Percentiles rank a stretch among this genome's conserved stretches.
Evolutionary conservation across 441 rosid species (phyloP).

Genomic region (Breynia disticha): DNA sequence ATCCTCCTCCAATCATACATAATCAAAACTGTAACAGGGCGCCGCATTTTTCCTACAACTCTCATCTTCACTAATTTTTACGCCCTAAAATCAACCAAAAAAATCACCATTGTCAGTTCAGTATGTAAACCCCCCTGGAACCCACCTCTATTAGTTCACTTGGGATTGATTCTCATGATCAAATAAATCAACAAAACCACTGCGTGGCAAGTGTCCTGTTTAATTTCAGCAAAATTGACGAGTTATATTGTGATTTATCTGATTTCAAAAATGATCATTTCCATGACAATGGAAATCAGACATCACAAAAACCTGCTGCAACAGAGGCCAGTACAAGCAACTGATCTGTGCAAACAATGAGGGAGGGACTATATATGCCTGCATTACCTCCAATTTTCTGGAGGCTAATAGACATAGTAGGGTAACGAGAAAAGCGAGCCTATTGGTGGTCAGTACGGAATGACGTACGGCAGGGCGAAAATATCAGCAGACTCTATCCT

Average conservation of each 20-base stretch:
- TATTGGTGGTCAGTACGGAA: slow-evolving; percentile 32
- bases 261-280: no score
- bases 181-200: no score
- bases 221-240: neutral
- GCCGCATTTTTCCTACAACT: slow-evolving; percentile 16
- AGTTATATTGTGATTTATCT: neutral
- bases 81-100: neutral
- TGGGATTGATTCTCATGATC: no score
- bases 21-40: slow-evolving; percentile 27
- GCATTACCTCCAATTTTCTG: neutral
- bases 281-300: slow-evolving; percentile 15
- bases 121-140: no score
- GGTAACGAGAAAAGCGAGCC: no score
- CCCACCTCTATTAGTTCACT: no score
- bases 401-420: neutral
- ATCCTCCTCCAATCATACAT: slow-evolving; percentile 22
- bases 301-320: slow-evolving; percentile 4
- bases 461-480: slow-evolving; percentile 46
- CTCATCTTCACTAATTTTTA: neutral
- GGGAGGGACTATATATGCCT: neutral
- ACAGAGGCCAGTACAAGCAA: slow-evolving; percentile 8
- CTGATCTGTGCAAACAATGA: neutral
- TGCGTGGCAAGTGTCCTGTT: no score
- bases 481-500: slow-evolving; percentile 41
- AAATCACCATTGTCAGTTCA: neutral